Base-by-base conservation (phyloP, 1,284 basidiomycete species). In the Tylopilus sp. region DNA sequence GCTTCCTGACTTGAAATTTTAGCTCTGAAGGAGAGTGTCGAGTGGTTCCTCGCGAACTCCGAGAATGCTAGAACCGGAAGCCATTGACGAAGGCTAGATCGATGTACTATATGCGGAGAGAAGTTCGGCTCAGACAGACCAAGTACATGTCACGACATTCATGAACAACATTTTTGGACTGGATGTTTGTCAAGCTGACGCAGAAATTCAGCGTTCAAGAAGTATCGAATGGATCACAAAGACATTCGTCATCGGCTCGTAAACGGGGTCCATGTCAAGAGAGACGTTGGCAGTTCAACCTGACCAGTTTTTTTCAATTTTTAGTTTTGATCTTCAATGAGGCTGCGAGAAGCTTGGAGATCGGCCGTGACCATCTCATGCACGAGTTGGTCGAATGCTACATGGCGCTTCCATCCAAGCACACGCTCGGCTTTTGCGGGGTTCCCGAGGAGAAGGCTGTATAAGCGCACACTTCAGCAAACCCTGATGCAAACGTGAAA, bases 311-410 rank as follows among this genome's bases (percentile, higher is more conserved):
- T 40, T 44, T 43, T 37, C 5, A 26, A 41, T 18, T 21, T 10
- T 49, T 68, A 90, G 69, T 91, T 91, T 66, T 89, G 87, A 66
- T 91, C 84, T 66, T 90, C 88, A 31, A 91, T 73, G 55, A 89
- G 77, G 60, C 78, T 84, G 59, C 73, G 76, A 44, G 83, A 77
- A 41, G 85, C 80, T 61, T 79, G 73, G 57, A 93, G 65, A 65
- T 94, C 91, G 13, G 85, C 79, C 33, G 77, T 73, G 11, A 94
- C 91, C 92, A 96, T 95, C 76, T 95, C 90, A 61, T 79, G 78
- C 36, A 96, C 88, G 51, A 96, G 81, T 39, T 78, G 71, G 53
- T 90, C 81, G 63, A 95, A 96, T 57, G 79, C 74, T 47, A 91
- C 82, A 57, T 82, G 74, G 56, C 92, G 84, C 69, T 84, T 90